Evolutionary conservation across 2,329 filamentous ascomycete genomes (phyloP), one percentile per base, ranked within the genome.

Genomic region (Hypoxylon sp.): DNA sequence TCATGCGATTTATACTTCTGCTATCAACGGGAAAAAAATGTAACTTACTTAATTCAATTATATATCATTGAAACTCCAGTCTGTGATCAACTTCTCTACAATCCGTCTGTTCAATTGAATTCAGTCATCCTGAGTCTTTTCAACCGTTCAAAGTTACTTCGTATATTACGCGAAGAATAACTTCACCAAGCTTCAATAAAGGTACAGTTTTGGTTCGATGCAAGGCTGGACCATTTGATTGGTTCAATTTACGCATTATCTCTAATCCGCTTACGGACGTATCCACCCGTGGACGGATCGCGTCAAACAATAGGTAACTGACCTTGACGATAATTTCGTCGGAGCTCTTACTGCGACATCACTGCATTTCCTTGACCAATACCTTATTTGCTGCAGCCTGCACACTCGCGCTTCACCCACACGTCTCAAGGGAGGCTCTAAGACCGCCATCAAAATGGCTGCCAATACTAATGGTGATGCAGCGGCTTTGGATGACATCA

Each of bases 401-500:
- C 66, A 65, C 57, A 34, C 32, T 23, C 52, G 37, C 52, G 21
- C 30, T 54, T 16, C 32, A 50, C 59, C 23, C 29, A 53, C 54
- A 60, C 54, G 65, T 67, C 56, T 59, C 51, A 50, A 73, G 68
- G 71, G 68, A 74, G 73, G 73, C 71, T 71, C 59, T 67, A 50
- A 70, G 46, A 72, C 58, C 70, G 72, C 67, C 72, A 66, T 72
- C 70, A 73, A 66, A 56, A 81, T 81, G 79, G 78, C 79, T 67
- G 74, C 77, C 46, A 76, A 77, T 72, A 79, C 82, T 69, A 87
- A 88, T 74, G 85, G 84, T 72, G 85, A 87, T 77, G 78, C 83
- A 70, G 79, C 82, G 41, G 81, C 82, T 50, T 83, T 90, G 60
- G 88, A 94, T 68, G 87, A 89, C 68, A 87, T 89, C 77, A 95